Evolutionary conservation across 2,329 filamentous ascomycete genomes (phyloP), one percentile per base, ranked within the genome.

Genomic region (Fusarium humuli): DNA sequence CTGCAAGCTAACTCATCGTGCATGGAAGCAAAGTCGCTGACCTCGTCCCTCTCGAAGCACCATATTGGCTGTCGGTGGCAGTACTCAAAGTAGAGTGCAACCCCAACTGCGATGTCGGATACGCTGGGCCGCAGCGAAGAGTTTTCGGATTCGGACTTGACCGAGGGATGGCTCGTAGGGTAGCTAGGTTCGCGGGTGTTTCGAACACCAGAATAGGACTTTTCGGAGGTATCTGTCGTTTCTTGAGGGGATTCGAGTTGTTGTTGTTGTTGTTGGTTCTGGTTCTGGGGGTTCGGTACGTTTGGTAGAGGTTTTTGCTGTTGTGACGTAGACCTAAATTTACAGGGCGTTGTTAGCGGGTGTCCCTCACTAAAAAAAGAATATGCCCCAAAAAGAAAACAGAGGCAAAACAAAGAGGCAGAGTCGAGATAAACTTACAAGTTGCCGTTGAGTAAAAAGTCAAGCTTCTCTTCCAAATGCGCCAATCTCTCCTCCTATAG

Each of bases 381-480:
- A 27, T 3, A 20, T 27, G 75, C 70, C 25, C 23, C 62, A 69
- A 53, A 49, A 37, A 60, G 49, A 48, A 52, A 42, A 20, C 41
- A 40, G 34, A 48, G 60, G 61, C 61, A 16, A 10, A 44, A 44
- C 22, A 44, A 40, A 57, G 49, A 34, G 41, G 57, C 41, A 41
- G 48, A 61, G 29, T 42, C 12, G 18, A 22, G 32, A 47, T 37
- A 30, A 14, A 37, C 48, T 47, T 77, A 78, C 76, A 78, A 73
- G 73, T 76, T 81, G 57, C 83, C 83, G 49, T 78, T 85, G 22
- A 86, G 75, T 56, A 86, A 78, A 61, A 83, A 81, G 75, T 86
- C 83, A 48, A 86, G 80, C 73, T 86, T 86, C 75, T 85, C 83
- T 76, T 86, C 84, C 42, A 86, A 70, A 53, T 83, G 81, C 16